These are phyloP conservation scores for Tilletia walkeri DNA, from an alignment of 1,284 basidiomycete genomes.

Conservation along the genomic window DNA sequence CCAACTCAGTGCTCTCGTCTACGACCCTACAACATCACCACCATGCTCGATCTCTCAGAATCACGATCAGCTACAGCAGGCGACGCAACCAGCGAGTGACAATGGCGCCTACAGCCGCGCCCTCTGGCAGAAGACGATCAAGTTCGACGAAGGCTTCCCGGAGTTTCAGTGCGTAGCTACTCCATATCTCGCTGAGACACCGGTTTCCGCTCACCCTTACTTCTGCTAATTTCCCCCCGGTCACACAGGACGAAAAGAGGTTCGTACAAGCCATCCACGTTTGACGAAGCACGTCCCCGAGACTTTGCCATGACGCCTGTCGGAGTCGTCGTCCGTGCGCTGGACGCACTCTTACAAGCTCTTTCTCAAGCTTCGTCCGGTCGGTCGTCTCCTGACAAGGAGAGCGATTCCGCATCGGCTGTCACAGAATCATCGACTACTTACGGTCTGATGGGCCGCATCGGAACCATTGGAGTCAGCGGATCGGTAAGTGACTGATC, in stretches of 20 bases:
- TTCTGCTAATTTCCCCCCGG: not conserved
- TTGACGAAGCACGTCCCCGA: not conserved
- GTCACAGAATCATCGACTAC: not conserved
- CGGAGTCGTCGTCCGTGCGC: not conserved
- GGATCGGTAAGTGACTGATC: not conserved
- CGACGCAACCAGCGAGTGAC: not conserved
- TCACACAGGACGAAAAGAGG: not conserved
- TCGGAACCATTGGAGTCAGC: slow-evolving; percentile 5
- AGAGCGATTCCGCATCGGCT: not conserved
- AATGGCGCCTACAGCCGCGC: too few species aligned
- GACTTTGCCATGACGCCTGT: not conserved
- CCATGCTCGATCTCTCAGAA: not conserved
- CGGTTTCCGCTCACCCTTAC: not conserved
- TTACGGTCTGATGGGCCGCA: slow-evolving; percentile 2
- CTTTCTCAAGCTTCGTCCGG: not conserved
- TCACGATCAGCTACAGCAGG: not conserved
- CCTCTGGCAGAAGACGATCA: slow-evolving; percentile 7
- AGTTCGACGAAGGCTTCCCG: not conserved
- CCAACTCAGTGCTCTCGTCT: slow-evolving; percentile 12
- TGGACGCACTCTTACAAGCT: not conserved
- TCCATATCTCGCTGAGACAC: not conserved
- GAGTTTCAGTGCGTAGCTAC: not conserved
- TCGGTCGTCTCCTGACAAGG: not conserved
- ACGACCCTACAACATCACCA: not conserved
- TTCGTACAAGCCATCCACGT: not conserved